Percentiles rank a stretch among this genome's conserved stretches.
Evolutionary conservation across 192 early-diverging fungal species (phyloP).

Genomic region (Podila epigama): DNA sequence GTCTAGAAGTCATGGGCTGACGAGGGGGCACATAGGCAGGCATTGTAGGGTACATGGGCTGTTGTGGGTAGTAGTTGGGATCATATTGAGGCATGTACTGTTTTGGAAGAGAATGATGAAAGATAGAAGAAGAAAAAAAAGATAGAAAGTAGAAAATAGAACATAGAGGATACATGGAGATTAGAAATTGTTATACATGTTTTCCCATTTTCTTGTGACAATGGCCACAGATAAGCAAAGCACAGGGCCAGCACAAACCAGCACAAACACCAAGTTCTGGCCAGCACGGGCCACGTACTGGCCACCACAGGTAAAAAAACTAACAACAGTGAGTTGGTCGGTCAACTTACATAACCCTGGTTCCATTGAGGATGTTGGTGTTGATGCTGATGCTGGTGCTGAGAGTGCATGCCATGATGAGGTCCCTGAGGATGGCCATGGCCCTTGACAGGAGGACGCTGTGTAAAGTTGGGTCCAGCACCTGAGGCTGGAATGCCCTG

Average conservation of each 20-base stretch:
- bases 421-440: conserved; percentile 20
- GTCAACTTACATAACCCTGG: conserved; percentile 22
- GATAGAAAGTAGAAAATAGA: too few relatives aligned
- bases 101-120: not conserved
- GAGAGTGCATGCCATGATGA: conserved; percentile 34
- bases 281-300: not conserved
- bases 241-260: too few relatives aligned
- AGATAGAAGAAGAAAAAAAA: too few relatives aligned
- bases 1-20: conserved; percentile 31
- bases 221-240: too few relatives aligned
- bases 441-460: conserved; percentile 30
- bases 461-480: conserved; percentile 20
- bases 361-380: conserved; percentile 1
- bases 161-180: too few relatives aligned
- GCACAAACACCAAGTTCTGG: too few relatives aligned
- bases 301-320: not conserved
- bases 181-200: too few relatives aligned
- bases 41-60: conserved; percentile 39
- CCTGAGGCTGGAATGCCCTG: conserved; percentile 39
- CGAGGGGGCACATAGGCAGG: conserved; percentile 40
- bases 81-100: conserved; percentile 27
- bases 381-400: conserved; percentile 14
- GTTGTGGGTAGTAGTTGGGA: conserved; percentile 22
- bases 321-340: not conserved
- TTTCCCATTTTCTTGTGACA: too few relatives aligned